Evolutionary conservation across 208 protist species (phyloP).

Genomic region (Trypanosoma cruzi): DNA sequence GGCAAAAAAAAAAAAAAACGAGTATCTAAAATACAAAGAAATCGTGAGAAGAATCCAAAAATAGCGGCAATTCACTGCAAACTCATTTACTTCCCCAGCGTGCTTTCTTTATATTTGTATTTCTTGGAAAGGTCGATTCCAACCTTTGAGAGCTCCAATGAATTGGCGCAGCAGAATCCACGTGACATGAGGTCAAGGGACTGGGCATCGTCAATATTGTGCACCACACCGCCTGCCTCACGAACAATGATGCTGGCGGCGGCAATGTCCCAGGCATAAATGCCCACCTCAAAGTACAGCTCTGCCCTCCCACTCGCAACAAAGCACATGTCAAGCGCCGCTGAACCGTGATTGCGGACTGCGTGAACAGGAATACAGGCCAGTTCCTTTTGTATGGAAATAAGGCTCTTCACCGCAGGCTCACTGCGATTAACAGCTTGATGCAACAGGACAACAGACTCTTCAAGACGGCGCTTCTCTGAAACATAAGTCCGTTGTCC

Average conservation of each 20-base stretch:
- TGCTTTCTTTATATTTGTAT: slow-evolving; percentile 55
- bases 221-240: slow-evolving; percentile 89
- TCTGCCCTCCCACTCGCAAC: slow-evolving; percentile 79
- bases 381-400: slow-evolving; percentile 69
- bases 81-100: slow-evolving; percentile 17
- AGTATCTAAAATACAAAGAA: background rate
- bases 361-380: slow-evolving; percentile 63
- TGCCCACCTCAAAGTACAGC: slow-evolving; percentile 77
- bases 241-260: slow-evolving; percentile 84
- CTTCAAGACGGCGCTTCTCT: slow-evolving; percentile 32
- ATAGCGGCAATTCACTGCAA: background rate
- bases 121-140: slow-evolving; percentile 59
- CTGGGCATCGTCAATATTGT: slow-evolving; percentile 73
- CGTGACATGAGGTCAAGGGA: slow-evolving; percentile 53
- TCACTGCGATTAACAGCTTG: slow-evolving; percentile 52
- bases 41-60: background rate
- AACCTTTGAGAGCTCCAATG: slow-evolving; percentile 45
- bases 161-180: slow-evolving; percentile 76
- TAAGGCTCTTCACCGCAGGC: slow-evolving; percentile 46
- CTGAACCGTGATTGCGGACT: slow-evolving; percentile 69
- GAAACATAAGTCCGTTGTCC: slow-evolving; percentile 87
- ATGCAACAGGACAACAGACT: slow-evolving; percentile 73
- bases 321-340: slow-evolving; percentile 88
- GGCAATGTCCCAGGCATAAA: slow-evolving; percentile 78
- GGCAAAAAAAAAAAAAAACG: slow-evolving; percentile 16